Evolutionary conservation across 176 grass and related monocot species (phyloP).

Genomic region (Canna indica): DNA sequence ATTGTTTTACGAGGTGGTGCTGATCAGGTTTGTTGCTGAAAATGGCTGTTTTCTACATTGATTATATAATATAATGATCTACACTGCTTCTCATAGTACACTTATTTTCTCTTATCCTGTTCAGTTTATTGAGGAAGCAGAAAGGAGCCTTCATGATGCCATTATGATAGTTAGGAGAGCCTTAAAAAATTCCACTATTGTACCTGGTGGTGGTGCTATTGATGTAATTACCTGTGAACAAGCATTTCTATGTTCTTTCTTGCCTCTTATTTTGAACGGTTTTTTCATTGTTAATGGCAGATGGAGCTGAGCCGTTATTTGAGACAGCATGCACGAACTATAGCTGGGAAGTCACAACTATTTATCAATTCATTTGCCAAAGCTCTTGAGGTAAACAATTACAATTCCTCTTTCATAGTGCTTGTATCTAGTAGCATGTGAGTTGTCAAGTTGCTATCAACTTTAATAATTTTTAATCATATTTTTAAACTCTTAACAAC

Average conservation of each 20-base stretch:
- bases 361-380: constrained; percentile 94
- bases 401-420: too few species aligned
- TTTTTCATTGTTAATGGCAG: constrained; percentile 29
- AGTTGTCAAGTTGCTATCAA: not conserved
- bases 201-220: constrained; percentile 85
- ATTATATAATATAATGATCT: not conserved
- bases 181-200: constrained; percentile 92
- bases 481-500: too few species aligned
- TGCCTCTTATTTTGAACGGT: not conserved
- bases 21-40: constrained; percentile 50
- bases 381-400: constrained; percentile 98
- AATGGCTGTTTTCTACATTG: not conserved
- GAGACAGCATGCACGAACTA: constrained; percentile 60
- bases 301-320: constrained; percentile 92
- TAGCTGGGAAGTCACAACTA: constrained; percentile 87
- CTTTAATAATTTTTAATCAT: not conserved
- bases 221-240: constrained; percentile 29
- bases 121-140: constrained; percentile 98
- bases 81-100: not conserved
- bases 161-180: constrained; percentile 99
- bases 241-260: constrained; percentile 5
- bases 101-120: constrained; percentile 9
- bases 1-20: constrained; percentile 93
- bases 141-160: constrained; percentile 90
- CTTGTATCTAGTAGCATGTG: not conserved